Evolutionary conservation across 2,329 filamentous ascomycete genomes (phyloP).

Genomic region (Phoma herbarum): DNA sequence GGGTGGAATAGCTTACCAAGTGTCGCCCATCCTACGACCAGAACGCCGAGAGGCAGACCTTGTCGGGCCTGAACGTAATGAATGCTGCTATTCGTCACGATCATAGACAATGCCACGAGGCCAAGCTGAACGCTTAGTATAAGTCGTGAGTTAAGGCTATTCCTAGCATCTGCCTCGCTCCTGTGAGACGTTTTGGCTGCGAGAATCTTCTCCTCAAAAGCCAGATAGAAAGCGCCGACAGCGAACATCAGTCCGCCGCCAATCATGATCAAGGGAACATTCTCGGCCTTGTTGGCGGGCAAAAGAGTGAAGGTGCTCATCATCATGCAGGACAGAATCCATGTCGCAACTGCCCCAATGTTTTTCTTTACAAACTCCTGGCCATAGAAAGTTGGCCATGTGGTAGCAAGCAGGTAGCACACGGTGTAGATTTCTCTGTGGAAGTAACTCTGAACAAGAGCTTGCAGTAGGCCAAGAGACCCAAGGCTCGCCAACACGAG

Average conservation of each 20-base stretch:
- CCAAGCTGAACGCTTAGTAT: slow-evolving; percentile 78
- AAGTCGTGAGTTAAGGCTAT: slow-evolving; percentile 62
- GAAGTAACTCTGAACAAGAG: slow-evolving; percentile 87
- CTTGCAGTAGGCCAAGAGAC: slow-evolving; percentile 80
- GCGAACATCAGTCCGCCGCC: slow-evolving; percentile 81
- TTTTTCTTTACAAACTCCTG: slow-evolving; percentile 75
- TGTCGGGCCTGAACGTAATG: slow-evolving; percentile 83
- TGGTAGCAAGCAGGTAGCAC: slow-evolving; percentile 76
- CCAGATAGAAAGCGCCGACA: slow-evolving; percentile 78
- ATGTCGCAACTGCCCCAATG: slow-evolving; percentile 69
- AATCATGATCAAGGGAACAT: slow-evolving; percentile 73
- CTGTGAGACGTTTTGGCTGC: slow-evolving; percentile 51
- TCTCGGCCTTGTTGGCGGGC: slow-evolving; percentile 85
- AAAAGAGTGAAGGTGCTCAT: slow-evolving; percentile 95
- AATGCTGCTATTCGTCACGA: slow-evolving; percentile 88
- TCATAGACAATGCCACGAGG: slow-evolving; percentile 79
- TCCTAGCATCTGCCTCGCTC: slow-evolving; percentile 38
- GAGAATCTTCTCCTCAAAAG: slow-evolving; percentile 75
- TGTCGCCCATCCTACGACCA: slow-evolving; percentile 84
- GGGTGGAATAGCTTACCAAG: slow-evolving; percentile 63
- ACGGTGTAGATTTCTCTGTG: slow-evolving; percentile 85
- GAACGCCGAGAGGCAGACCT: slow-evolving; percentile 86
- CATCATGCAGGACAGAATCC: slow-evolving; percentile 77
- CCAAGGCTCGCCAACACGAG: slow-evolving; percentile 70
- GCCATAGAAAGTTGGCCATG: slow-evolving; percentile 83